Conservation (phyloP, 2,329 filamentous ascomycete species). For the Thielaviopsis punctulata region DNA sequence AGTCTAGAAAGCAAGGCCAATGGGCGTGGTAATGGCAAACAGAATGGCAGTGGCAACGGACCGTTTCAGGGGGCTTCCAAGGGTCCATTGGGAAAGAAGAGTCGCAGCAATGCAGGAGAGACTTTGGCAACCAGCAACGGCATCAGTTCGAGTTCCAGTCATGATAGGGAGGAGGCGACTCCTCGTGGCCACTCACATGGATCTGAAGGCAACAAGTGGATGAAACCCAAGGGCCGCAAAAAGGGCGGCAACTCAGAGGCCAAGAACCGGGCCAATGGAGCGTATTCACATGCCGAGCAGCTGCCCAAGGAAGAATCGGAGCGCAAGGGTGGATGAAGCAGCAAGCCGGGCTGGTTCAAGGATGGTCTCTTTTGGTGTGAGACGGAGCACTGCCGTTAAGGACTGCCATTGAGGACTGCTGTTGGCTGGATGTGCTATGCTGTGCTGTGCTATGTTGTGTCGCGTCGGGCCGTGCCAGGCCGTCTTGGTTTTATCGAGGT, state of each 20-base stretch:
- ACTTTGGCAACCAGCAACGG: not conserved
- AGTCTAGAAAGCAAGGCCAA: slow-evolving; percentile 1
- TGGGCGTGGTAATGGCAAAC: slow-evolving; percentile 2
- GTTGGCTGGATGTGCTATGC: no score
- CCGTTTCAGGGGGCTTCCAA: slow-evolving; percentile 2
- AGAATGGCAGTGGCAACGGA: not conserved
- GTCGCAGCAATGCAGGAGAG: not conserved
- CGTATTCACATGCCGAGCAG: slow-evolving; percentile 29
- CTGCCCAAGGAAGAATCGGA: slow-evolving; percentile 41
- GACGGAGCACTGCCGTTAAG: no score
- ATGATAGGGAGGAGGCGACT: slow-evolving; percentile 26
- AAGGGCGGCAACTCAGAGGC: slow-evolving; percentile 26
- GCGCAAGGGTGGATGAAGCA: slow-evolving; percentile 41
- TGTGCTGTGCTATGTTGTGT: no score
- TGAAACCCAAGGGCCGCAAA: slow-evolving; percentile 40
- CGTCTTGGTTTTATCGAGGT: no score
- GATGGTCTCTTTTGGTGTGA: not conserved
- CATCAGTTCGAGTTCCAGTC: not conserved
- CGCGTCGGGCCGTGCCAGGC: no score
- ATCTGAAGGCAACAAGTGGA: slow-evolving; percentile 32
- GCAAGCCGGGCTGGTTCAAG: not conserved
- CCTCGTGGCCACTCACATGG: slow-evolving; percentile 17
- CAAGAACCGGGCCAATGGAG: slow-evolving; percentile 28
- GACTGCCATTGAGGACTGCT: no score
- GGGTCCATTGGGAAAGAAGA: slow-evolving; percentile 3